Conservation (phyloP, 768 basidiomycete species). For the Tubosaeta sp. region DNA sequence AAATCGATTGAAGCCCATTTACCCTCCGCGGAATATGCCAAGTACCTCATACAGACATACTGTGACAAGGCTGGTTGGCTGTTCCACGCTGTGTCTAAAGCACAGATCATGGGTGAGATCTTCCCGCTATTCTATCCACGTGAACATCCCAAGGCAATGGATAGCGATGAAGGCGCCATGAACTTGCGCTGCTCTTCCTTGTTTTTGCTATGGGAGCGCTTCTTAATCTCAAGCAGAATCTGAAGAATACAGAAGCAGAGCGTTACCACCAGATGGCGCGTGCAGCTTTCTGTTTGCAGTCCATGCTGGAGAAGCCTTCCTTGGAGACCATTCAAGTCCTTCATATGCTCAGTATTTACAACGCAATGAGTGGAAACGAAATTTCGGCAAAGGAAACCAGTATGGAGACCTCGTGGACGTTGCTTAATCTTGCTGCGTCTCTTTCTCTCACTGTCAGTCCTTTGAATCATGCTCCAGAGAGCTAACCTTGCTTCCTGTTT, state of each 20-base stretch:
- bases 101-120: conserved; percentile 43
- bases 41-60: conserved; percentile 42
- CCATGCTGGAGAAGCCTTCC: conserved; percentile 68
- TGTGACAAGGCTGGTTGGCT: conserved; percentile 48
- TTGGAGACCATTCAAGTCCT: conserved; percentile 67
- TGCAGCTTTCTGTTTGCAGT: conserved; percentile 59
- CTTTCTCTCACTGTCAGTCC: conserved; percentile 57
- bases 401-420: conserved; percentile 69
- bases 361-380: conserved; percentile 65
- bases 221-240: conserved; percentile 30
- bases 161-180: conserved; percentile 45
- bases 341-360: conserved; percentile 65
- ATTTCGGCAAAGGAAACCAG: conserved; percentile 52
- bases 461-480: background rate
- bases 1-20: conserved; percentile 51
- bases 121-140: conserved; percentile 37
- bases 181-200: conserved; percentile 46
- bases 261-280: conserved; percentile 64
- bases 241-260: conserved; percentile 43
- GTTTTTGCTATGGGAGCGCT: conserved; percentile 54
- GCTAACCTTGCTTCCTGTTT: conserved; percentile 8
- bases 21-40: conserved; percentile 49
- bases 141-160: conserved; percentile 16
- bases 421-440: conserved; percentile 62
- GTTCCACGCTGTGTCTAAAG: conserved; percentile 43